Evolutionary conservation across 192 early-diverging fungal genomes (phyloP).

Genomic region (Umbelopsis sp.): DNA sequence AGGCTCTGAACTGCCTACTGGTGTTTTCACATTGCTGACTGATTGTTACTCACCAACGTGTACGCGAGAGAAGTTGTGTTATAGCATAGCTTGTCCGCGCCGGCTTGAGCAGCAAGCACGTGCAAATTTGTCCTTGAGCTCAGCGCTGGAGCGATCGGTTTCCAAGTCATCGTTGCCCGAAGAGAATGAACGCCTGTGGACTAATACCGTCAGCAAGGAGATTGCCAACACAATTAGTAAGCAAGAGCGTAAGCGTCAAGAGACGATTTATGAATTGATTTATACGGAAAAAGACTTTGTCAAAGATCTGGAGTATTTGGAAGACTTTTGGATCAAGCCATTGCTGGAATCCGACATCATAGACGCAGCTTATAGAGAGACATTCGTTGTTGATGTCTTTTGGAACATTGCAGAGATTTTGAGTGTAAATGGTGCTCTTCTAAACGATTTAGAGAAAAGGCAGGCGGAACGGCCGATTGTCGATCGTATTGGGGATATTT

Average conservation of each 20-base stretch:
- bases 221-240: slow-evolving; percentile 68
- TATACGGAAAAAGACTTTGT: slow-evolving; percentile 81
- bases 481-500: slow-evolving; percentile 74
- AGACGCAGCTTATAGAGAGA: slow-evolving; percentile 58
- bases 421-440: slow-evolving; percentile 55
- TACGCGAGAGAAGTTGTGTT: slow-evolving; percentile 76
- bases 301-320: slow-evolving; percentile 69
- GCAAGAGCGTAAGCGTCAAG: slow-evolving; percentile 76
- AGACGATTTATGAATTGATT: slow-evolving; percentile 82
- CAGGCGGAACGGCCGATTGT: slow-evolving; percentile 65
- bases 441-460: slow-evolving; percentile 54
- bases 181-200: slow-evolving; percentile 81
- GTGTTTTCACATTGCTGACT: slow-evolving; percentile 87
- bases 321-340: slow-evolving; percentile 72
- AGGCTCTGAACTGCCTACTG: slow-evolving; percentile 63
- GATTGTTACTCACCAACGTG: slow-evolving; percentile 97
- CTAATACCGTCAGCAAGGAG: slow-evolving; percentile 74
- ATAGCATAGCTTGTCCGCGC: slow-evolving; percentile 84
- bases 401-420: slow-evolving; percentile 70
- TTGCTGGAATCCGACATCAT: slow-evolving; percentile 69
- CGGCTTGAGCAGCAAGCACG: slow-evolving; percentile 13
- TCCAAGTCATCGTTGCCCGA: neutral
- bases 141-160: neutral
- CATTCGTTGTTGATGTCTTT: slow-evolving; percentile 80
- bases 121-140: slow-evolving; percentile 51